Evolutionary conservation across 164 flowering plant genomes (phyloP).

Genomic region (Berberis vulgaris): DNA sequence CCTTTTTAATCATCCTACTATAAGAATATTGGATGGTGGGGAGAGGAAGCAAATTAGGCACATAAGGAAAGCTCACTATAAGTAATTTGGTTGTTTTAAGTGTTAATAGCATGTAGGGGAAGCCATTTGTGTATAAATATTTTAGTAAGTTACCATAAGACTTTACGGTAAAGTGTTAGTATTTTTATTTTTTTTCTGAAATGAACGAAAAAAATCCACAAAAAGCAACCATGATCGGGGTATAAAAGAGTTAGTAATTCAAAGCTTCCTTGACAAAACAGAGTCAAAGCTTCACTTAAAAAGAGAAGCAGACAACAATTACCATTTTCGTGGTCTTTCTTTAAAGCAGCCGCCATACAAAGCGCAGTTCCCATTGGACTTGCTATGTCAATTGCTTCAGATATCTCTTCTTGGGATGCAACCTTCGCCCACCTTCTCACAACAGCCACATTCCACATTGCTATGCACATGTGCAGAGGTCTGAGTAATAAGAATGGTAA

Average conservation of each 20-base stretch:
- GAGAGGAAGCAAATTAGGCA: no score
- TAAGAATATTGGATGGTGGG: no score
- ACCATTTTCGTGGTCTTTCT: constrained; percentile 95
- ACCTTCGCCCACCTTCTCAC: constrained; percentile 88
- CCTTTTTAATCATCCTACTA: no score
- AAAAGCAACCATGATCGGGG: no score
- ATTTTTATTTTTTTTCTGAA: no score
- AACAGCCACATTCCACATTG: constrained; percentile 89
- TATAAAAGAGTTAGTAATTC: neutral
- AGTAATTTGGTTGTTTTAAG: no score
- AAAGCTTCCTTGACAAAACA: neutral
- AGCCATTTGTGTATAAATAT: no score
- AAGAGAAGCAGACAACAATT: constrained; percentile 3
- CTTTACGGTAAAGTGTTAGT: no score
- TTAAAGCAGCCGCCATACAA: constrained; percentile 90
- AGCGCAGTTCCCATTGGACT: constrained; percentile 83
- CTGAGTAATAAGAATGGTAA: constrained; percentile 31
- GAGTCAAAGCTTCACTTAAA: neutral
- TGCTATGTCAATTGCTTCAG: constrained; percentile 69
- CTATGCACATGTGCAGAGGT: constrained; percentile 81
- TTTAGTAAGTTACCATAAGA: no score
- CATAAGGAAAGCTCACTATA: no score
- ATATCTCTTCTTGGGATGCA: constrained; percentile 69
- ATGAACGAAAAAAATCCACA: no score
- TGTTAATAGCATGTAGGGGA: no score